Conservation (phyloP, 306 rosid genomes). For the Trichosanthes truncata region DNA sequence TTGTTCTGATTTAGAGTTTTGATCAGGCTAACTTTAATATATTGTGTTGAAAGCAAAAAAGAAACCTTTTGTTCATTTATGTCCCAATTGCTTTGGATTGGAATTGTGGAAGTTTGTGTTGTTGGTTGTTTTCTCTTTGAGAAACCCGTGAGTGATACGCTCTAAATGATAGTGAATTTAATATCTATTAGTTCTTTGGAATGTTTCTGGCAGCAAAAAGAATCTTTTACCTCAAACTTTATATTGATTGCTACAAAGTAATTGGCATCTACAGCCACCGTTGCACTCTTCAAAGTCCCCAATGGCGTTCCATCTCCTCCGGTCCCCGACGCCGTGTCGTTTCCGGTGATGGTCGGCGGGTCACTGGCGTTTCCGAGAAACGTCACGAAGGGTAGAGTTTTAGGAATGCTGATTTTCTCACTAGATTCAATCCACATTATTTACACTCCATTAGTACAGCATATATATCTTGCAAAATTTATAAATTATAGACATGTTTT, state of each 20-base stretch:
- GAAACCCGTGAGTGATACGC: neutral
- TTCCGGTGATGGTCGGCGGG: conserved; percentile 54
- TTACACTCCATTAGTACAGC: neutral
- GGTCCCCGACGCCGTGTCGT: conserved; percentile 40
- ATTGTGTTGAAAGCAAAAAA: too few relatives aligned
- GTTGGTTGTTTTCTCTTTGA: neutral
- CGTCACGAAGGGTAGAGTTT: conserved; percentile 38
- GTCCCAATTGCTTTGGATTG: neutral
- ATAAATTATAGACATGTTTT: too few relatives aligned
- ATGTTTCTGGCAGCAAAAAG: conserved; percentile 10
- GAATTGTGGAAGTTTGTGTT: neutral
- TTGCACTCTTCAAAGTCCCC: conserved; percentile 53
- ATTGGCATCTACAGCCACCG: conserved; percentile 53
- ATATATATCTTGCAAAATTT: too few relatives aligned
- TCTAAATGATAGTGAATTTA: neutral
- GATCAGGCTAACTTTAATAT: too few relatives aligned
- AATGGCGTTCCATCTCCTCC: conserved; percentile 31
- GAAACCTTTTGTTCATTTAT: neutral
- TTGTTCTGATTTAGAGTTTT: neutral
- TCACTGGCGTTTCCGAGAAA: conserved; percentile 32
- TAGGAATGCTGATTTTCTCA: conserved; percentile 50
- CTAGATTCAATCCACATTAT: conserved; percentile 10
- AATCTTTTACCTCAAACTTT: conserved; percentile 50
- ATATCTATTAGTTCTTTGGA: neutral
- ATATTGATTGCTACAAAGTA: conserved; percentile 58